Base-by-base conservation (phyloP, 306 rosid genomes). In the Prunus fruticosa region DNA sequence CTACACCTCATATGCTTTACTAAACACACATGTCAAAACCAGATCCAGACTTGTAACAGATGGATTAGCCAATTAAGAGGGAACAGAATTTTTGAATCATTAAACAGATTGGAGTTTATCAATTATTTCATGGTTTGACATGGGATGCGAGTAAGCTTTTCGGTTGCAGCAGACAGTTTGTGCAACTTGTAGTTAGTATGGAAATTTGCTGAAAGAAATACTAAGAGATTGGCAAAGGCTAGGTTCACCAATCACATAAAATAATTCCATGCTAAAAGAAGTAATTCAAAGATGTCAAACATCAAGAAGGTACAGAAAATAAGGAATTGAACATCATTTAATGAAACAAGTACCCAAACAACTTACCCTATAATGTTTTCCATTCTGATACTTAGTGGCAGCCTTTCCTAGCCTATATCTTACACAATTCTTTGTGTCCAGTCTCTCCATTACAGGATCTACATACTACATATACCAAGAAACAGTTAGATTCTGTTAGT, bases 391-490 rank as follows among this genome's bases (percentile, higher is more conserved):
- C 89, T 83, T 92, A 23, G 97, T 92, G 73, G 99, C 99, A 71
- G 93, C 92, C 90, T 89, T 92, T 34, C 93, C 88, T 60, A 95
- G 87, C 91, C 90, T 88, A 71, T 83, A 88, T 53, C 97, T 84
- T 63, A 95, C 87, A 78, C 96, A 92, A 67, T 90, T 88, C 84
- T 95, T 95, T 80, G 96, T 81, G 69, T 95, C 96, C 86, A 95
- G 84, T 81, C 97, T 90, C 56, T 95, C 99, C 78, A 92, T 62
- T 41, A 95, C 97, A 64, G 99, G 97, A 79, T 95, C 99, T 45
- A 95, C 97, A 81, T 92, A 95, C 99, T 95, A 89, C 82, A 78
- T 62, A 64, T 69, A 77, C 53, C 63, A 80, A 82, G 57, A 73
- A 32, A 79, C 69, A 74, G 73, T 72, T 77, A 30, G 70, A 73